Conservation (phyloP, 495 filamentous ascomycete genomes). For the Penicillium taxi region DNA sequence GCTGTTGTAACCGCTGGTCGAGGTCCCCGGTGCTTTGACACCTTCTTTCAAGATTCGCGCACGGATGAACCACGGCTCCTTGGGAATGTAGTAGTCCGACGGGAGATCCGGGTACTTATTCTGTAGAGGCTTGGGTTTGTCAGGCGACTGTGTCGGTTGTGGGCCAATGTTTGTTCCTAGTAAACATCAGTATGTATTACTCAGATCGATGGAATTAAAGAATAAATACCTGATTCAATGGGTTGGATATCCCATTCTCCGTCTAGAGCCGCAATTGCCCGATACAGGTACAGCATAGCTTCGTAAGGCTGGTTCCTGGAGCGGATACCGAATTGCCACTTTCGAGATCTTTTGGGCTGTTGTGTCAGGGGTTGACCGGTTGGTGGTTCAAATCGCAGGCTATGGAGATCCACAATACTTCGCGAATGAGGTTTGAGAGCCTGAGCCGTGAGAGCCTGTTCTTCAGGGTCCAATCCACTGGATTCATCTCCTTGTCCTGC, state of each 20-base stretch:
- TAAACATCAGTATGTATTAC: constrained; percentile 5
- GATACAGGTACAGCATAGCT: constrained; percentile 88
- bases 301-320: constrained; percentile 89
- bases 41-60: constrained; percentile 78
- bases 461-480: constrained; percentile 52
- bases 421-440: constrained; percentile 75
- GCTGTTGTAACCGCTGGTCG: constrained; percentile 49
- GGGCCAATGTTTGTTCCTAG: constrained; percentile 24
- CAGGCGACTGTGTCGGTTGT: constrained; percentile 15
- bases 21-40: constrained; percentile 43
- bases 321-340: constrained; percentile 97
- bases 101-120: constrained; percentile 41
- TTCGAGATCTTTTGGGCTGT: constrained; percentile 59
- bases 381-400: constrained; percentile 55
- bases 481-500: constrained; percentile 36
- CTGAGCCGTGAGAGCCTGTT: constrained; percentile 66
- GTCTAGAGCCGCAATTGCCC: constrained; percentile 76
- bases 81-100: constrained; percentile 67
- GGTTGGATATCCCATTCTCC: constrained; percentile 67
- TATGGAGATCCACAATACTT: constrained; percentile 46
- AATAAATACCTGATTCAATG: constrained; percentile 30
- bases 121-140: constrained; percentile 34
- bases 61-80: constrained; percentile 92
- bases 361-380: constrained; percentile 54
- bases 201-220: neutral